phyloP scores from a whole-genome alignment of 139 green algal species.

The Diplosphaera chodatii region DNA sequence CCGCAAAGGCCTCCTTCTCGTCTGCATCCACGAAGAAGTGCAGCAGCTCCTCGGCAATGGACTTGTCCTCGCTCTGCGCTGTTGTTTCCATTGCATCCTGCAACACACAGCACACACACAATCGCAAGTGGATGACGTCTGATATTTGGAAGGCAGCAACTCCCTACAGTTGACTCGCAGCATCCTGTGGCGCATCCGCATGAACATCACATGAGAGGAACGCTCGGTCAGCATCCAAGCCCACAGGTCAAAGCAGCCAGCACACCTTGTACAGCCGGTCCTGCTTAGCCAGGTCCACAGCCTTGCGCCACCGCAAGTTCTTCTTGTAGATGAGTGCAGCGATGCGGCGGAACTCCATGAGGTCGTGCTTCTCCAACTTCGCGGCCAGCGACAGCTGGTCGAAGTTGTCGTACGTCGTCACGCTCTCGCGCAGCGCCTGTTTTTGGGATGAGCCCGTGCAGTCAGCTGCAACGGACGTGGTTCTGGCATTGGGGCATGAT shows the following conservation, averaged over 20 bases:
- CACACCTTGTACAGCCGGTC: conserved; percentile 60
- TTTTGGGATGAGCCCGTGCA: too few species aligned
- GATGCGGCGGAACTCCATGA: conserved; percentile 94
- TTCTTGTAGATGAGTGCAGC: conserved; percentile 89
- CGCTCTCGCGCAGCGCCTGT: conserved; percentile 57
- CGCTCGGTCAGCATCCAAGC: background rate
- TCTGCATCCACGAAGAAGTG: conserved; percentile 73
- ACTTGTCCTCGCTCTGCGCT: conserved; percentile 54
- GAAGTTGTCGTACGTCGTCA: conserved; percentile 96
- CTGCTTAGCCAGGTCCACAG: conserved; percentile 70
- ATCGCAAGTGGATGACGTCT: too few species aligned
- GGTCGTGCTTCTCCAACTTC: conserved; percentile 89
- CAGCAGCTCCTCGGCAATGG: conserved; percentile 92
- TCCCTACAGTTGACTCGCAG: too few species aligned
- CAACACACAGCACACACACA: too few species aligned
- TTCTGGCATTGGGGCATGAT: too few species aligned
- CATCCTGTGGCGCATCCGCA: too few species aligned
- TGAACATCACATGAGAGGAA: too few species aligned
- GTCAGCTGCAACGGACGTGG: too few species aligned
- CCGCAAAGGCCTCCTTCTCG: conserved; percentile 94
- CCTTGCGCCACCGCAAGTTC: conserved; percentile 81
- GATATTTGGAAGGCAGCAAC: too few species aligned
- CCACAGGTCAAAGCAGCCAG: background rate
- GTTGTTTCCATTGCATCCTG: conserved; percentile 96
- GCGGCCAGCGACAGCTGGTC: conserved; percentile 73